Conservation (phyloP, 1,284 basidiomycete genomes). For the Ustilago lituana region DNA sequence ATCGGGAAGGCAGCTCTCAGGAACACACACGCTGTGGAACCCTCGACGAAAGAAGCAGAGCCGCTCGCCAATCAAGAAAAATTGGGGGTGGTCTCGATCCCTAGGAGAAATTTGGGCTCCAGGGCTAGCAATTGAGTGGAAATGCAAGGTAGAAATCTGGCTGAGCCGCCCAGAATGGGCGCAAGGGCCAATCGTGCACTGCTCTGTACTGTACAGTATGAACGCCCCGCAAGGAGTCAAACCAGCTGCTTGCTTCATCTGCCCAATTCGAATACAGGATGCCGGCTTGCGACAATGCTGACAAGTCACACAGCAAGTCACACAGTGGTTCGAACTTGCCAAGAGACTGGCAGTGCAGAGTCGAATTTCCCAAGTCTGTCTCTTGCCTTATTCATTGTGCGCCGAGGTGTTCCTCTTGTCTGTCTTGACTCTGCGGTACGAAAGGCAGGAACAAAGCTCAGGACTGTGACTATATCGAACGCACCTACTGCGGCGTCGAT, state of each 20-base stretch:
- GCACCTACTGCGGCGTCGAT: background rate
- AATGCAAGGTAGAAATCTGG: conserved; percentile 9
- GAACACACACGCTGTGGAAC: too few species aligned
- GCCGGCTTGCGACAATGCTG: background rate
- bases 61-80: too few species aligned
- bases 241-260: too few species aligned
- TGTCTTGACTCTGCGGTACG: background rate
- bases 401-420: conserved; percentile 4
- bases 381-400: background rate
- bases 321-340: background rate
- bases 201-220: too few species aligned
- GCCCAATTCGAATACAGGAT: too few species aligned
- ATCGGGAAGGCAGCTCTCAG: too few species aligned
- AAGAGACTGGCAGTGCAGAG: background rate
- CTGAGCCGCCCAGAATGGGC: conserved; percentile 11
- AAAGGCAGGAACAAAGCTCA: conserved; percentile 12
- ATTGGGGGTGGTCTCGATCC: background rate
- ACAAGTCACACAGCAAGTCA: background rate
- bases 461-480: conserved; percentile 3
- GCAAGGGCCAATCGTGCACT: conserved; percentile 1
- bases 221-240: conserved; percentile 8
- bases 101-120: too few species aligned
- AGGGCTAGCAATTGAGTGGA: conserved; percentile 10
- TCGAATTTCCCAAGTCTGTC: background rate
- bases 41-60: too few species aligned